Percentiles rank a stretch among this genome's conserved stretches.
These are phyloP conservation scores for Vitis vinifera DNA, from an alignment of 164 flowering plant genomes.

Conservation along the genomic window ASM3070453v1 NC_081808.1:1937001-1937500, in stretches of 20 bases:
- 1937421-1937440: conserved; percentile 54
- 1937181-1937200: no score
- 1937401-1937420: conserved; percentile 53
- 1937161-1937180: no score
- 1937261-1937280: conserved; percentile 22
- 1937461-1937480: conserved; percentile 47
- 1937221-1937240: no score
- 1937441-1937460: conserved; percentile 76
- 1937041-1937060: no score
- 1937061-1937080: no score
- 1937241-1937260: conserved; percentile 1
- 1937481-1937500: conserved; percentile 35
- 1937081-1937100: no score
- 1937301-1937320: conserved; percentile 67
- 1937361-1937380: conserved; percentile 64
- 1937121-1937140: no score
- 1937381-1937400: conserved; percentile 58
- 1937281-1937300: conserved; percentile 36
- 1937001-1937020: no score
- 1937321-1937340: conserved; percentile 33
- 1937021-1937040: no score
- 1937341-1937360: conserved; percentile 26
- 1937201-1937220: no score
- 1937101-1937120: no score
- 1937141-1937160: no score